Conservation (phyloP, 169 alveolate genomes). For the Plasmodium gaboni region DNA sequence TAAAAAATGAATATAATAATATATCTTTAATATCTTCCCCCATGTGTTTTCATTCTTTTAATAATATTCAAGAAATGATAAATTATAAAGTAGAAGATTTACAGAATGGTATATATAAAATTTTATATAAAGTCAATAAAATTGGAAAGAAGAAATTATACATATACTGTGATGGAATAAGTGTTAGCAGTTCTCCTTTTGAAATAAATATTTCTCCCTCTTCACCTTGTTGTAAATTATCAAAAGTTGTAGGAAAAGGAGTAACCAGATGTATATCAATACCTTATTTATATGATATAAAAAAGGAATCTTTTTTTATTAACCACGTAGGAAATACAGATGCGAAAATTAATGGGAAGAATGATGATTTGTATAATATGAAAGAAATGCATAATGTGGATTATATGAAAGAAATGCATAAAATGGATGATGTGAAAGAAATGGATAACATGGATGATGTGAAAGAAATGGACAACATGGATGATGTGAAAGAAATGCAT, state of each 20-base stretch:
- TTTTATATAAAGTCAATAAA: conserved; percentile 36
- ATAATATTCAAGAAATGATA: conserved; percentile 36
- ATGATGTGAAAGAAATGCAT: no score
- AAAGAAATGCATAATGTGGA: no score
- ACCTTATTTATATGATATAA: conserved; percentile 21
- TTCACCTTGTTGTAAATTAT: conserved; percentile 26
- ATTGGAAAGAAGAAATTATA: conserved; percentile 38
- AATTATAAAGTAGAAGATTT: conserved; percentile 63
- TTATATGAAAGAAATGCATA: no score
- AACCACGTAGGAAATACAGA: neutral
- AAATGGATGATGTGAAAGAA: no score
- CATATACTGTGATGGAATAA: conserved; percentile 72
- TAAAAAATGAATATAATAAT: conserved; percentile 9
- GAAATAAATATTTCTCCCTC: conserved; percentile 29
- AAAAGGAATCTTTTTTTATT: conserved; percentile 2
- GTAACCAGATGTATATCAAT: conserved; percentile 71
- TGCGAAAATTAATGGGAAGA: neutral
- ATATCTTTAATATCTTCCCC: neutral
- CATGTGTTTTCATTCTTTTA: conserved; percentile 25
- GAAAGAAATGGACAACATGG: no score
- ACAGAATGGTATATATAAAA: conserved; percentile 47
- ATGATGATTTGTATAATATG: no score
- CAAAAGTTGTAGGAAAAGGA: conserved; percentile 55
- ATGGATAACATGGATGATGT: no score
- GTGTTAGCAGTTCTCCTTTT: conserved; percentile 65